Conservation (phyloP, 805 yeast genomes). For the Metschnikowia henanensis region DNA sequence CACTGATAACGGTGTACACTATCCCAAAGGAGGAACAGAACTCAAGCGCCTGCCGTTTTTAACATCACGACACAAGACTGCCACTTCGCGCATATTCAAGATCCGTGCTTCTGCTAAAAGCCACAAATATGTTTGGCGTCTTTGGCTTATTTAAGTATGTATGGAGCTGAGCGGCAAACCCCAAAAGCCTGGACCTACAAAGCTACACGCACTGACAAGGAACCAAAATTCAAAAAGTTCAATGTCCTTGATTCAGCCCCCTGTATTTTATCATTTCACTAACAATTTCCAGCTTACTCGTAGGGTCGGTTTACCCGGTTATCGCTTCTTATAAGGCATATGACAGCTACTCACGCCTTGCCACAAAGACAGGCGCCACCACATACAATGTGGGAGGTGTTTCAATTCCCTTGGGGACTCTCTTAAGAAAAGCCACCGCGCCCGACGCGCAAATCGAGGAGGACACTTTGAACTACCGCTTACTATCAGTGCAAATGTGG, state of each 20-base stretch:
- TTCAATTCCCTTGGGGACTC: conserved; percentile 38
- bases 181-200: too few species aligned
- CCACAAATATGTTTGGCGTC: conserved; percentile 10
- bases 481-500: conserved; percentile 40
- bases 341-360: conserved; percentile 36
- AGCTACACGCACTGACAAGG: too few species aligned
- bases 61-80: too few species aligned
- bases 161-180: not conserved
- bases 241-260: too few species aligned
- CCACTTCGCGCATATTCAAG: too few species aligned
- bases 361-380: conserved; percentile 28
- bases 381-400: conserved; percentile 38
- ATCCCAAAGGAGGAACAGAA: not conserved
- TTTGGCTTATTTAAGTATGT: conserved; percentile 15
- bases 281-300: conserved; percentile 16
- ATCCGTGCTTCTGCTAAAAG: not conserved
- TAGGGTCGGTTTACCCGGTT: conserved; percentile 56
- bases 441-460: conserved; percentile 17
- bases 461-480: conserved; percentile 22
- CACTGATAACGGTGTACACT: not conserved
- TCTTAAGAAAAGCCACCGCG: conserved; percentile 30
- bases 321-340: conserved; percentile 62
- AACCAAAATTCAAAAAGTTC: too few species aligned
- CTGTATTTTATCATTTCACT: too few species aligned
- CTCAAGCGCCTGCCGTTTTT: too few species aligned